Evolutionary conservation across 2,329 filamentous ascomycete species (phyloP), one percentile per base, ranked within the genome.

Genomic region (Chrysoporthe cubensis): DNA sequence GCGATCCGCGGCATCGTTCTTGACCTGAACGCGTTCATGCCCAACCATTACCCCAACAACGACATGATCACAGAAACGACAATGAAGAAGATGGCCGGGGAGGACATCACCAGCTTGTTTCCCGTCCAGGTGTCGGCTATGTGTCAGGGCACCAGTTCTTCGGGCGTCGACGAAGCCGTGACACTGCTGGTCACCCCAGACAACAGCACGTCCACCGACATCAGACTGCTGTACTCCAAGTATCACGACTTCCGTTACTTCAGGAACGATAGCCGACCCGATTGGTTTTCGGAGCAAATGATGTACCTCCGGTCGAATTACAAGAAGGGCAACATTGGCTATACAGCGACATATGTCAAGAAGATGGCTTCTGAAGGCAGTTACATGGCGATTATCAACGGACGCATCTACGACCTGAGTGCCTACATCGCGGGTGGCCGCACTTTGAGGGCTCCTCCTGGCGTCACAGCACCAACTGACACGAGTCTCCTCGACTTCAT

Each of bases 231-330:
- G 32, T 97, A 97, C 75, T 83, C 89, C 32, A 82, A 87, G 70
- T 99, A 96, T 77, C 96, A 99, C 75, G 96, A 99, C 77, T 99
- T 99, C 87, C 89, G 96, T 68, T 89, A 86, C 75, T 94, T 88
- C 75, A 93, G 87, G 44, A 93, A 94, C 72, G 92, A 97, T 76
- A 90, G 87, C 62, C 90, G 94, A 13, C 89, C 90, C 1, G 93
- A 97, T 76, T 99, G 96, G 96, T 98, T 95, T 81, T 90, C 86
- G 67, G 93, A 99, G 80, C 90, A 94, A 77, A 93, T 97, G 86
- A 84, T 89, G 43, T 88, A 89, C 77, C 82, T 99, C 64, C 91
- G 90, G 73, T 80, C 87, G 43, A 90, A 89, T 72, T 98, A 91
- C 83, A 91, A 91, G 80, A 96, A 96, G 78, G 96, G 96, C 61